Evolutionary conservation across 306 rosid species (phyloP).

Genomic region (Luffa acutangula): DNA sequence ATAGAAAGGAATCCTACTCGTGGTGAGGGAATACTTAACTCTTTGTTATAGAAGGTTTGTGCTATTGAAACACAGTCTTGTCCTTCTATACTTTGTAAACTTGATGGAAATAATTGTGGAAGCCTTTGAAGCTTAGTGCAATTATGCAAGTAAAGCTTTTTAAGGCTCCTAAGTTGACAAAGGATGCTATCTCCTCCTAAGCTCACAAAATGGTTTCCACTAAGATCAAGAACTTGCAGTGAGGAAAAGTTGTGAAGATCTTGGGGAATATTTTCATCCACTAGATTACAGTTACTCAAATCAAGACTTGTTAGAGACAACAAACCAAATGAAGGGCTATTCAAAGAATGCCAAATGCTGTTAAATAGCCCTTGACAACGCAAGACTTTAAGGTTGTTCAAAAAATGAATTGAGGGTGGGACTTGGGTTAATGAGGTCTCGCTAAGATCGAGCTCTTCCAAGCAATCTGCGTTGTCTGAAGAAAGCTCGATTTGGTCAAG

Average conservation of each 20-base stretch:
- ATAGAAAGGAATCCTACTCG: neutral
- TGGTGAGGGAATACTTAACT: neutral
- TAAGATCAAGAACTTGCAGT: neutral
- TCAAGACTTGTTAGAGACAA: neutral
- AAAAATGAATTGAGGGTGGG: neutral
- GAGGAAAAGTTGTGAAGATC: neutral
- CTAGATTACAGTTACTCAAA: constrained; percentile 5
- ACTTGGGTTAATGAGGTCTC: neutral
- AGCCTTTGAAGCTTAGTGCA: constrained; percentile 1
- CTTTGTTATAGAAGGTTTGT: neutral
- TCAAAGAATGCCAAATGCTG: neutral
- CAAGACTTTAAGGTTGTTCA: neutral
- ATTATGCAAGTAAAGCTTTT: neutral
- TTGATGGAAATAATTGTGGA: neutral
- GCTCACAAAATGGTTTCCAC: neutral
- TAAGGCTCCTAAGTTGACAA: constrained; percentile 1
- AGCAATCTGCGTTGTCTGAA: neutral
- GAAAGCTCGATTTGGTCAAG: neutral
- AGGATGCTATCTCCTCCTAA: neutral
- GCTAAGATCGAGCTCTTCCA: neutral
- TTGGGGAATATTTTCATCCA: constrained; percentile 1
- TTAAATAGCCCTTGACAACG: neutral
- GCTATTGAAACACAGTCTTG: neutral
- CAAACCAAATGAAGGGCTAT: neutral
- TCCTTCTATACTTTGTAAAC: neutral